These are phyloP conservation scores for Umbelopsis sp. DNA, from an alignment of 192 early-diverging fungal genomes.

Conservation along the genomic window DNA sequence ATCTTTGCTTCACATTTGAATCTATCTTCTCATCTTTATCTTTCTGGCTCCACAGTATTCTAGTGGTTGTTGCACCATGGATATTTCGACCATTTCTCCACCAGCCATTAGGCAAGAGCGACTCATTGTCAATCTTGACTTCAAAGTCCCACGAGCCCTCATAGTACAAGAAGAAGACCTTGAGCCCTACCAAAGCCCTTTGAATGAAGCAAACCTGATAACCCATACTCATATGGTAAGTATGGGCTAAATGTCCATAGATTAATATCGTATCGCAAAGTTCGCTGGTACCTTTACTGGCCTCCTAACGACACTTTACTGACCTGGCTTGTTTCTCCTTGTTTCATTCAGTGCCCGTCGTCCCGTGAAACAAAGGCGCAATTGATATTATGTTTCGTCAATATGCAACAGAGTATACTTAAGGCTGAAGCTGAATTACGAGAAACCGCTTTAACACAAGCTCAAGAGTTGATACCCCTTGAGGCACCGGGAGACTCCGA, in stretches of 20 bases:
- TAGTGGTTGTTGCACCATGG: neutral
- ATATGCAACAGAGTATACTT: constrained; percentile 17
- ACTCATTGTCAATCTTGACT: neutral
- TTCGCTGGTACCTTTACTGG: too few species aligned
- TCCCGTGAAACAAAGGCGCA: constrained; percentile 14
- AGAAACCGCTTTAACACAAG: neutral
- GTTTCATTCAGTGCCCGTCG: neutral
- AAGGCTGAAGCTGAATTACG: constrained; percentile 1
- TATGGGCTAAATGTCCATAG: neutral
- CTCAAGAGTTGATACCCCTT: neutral
- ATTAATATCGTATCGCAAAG: too few species aligned
- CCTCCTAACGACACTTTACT: too few species aligned
- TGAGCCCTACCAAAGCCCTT: constrained; percentile 2
- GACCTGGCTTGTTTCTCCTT: neutral
- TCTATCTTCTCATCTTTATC: neutral
- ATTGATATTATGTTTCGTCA: constrained; percentile 11
- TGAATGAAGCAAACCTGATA: neutral
- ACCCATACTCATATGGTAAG: neutral
- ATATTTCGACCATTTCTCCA: neutral
- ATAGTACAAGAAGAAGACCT: neutral
- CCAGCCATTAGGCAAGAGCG: neutral
- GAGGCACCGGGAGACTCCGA: neutral
- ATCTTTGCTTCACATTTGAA: neutral
- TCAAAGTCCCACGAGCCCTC: constrained; percentile 4
- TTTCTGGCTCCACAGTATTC: neutral